Conservation (phyloP, 2,329 filamentous ascomycete species). For the Ascocoryne sarcoides region DNA sequence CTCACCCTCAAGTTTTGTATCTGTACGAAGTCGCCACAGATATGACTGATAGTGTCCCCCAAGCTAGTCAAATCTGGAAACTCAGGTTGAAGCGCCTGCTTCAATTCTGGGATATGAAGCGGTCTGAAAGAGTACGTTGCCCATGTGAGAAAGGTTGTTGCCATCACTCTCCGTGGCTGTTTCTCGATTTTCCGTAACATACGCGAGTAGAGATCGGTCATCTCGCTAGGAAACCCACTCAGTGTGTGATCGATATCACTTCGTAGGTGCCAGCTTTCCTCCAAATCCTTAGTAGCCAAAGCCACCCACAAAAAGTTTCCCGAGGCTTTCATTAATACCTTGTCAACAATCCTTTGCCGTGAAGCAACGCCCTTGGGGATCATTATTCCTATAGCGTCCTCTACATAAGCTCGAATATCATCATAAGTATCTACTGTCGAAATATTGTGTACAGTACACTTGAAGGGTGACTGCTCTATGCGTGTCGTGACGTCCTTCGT, state of each 20-base stretch:
- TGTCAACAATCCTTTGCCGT: too few species aligned
- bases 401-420: constrained; percentile 3
- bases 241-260: constrained; percentile 13
- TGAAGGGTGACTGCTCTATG: too few species aligned
- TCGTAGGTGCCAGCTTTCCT: not conserved
- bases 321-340: constrained; percentile 1
- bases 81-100: constrained; percentile 19
- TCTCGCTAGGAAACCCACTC: constrained; percentile 20
- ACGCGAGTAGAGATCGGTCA: constrained; percentile 24
- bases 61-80: constrained; percentile 11
- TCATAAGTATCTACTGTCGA: not conserved
- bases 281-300: constrained; percentile 3
- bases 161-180: not conserved
- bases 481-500: not conserved
- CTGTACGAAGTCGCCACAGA: not conserved
- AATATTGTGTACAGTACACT: not conserved
- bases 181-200: constrained; percentile 16
- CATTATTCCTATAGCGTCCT: constrained; percentile 4
- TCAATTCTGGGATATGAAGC: constrained; percentile 22
- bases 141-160: constrained; percentile 26
- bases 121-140: constrained; percentile 17
- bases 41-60: constrained; percentile 9
- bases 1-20: not conserved
- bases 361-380: too few species aligned
- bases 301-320: constrained; percentile 9